Evolutionary conservation across 2,329 filamentous ascomycete genomes (phyloP).

Genomic region (Diaporthe ilicicola): DNA sequence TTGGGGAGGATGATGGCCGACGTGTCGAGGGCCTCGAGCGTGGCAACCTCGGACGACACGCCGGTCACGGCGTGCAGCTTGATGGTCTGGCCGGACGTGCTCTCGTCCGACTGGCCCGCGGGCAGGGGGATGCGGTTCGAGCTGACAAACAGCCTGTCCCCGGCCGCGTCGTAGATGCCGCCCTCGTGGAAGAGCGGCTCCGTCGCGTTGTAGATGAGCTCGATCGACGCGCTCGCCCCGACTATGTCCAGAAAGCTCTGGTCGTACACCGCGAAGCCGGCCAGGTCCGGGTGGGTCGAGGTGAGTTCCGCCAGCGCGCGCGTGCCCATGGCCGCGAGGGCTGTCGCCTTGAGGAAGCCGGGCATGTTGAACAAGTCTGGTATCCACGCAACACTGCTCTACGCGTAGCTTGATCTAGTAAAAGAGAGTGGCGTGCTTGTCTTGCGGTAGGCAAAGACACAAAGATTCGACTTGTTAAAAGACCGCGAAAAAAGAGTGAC

Average conservation of each 20-base stretch:
- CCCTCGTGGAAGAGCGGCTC: conserved; percentile 33
- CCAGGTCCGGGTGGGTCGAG: conserved; percentile 27
- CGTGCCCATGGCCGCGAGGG: conserved; percentile 17
- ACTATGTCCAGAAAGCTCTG: conserved; percentile 26
- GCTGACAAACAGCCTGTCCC: conserved; percentile 28
- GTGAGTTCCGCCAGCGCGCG: conserved; percentile 7
- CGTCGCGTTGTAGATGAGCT: conserved; percentile 31
- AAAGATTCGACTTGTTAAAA: not conserved
- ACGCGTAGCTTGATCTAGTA: not conserved
- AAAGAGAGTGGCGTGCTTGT: not conserved
- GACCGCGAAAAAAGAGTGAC: not conserved
- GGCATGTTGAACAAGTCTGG: not conserved
- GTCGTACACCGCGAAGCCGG: conserved; percentile 28
- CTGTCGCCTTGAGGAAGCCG: not conserved
- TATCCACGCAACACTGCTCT: not conserved
- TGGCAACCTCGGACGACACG: not conserved
- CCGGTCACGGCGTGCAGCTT: conserved; percentile 25
- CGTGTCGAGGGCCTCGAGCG: not conserved
- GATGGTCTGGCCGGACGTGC: conserved; percentile 31
- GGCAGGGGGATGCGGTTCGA: conserved; percentile 33
- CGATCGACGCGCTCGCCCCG: conserved; percentile 27
- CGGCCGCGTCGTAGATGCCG: conserved; percentile 21
- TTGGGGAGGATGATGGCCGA: conserved; percentile 29
- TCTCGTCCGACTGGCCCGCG: conserved; percentile 23
- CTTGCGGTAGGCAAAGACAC: not conserved